Evolutionary conservation across 164 flowering plant genomes (phyloP).

Genomic region (Saururus chinensis): DNA sequence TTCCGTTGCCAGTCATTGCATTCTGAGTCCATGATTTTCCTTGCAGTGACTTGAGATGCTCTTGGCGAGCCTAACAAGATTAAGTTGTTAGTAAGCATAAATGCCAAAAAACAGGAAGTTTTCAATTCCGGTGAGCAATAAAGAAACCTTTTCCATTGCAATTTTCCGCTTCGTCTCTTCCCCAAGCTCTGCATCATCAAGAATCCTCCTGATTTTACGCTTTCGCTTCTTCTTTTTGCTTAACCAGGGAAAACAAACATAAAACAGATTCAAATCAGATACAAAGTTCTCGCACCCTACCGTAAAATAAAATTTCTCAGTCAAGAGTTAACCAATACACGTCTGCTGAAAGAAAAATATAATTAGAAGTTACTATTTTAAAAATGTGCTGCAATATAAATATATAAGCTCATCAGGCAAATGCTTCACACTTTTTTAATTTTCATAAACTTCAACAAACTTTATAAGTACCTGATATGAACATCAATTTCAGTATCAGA

Average conservation of each 20-base stretch:
- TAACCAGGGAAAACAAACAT: slow-evolving; percentile 2
- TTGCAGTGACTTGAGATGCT: slow-evolving; percentile 76
- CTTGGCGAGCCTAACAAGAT: slow-evolving; percentile 80
- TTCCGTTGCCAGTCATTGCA: slow-evolving; percentile 27
- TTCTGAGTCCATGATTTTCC: slow-evolving; percentile 36
- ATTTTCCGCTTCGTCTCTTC: slow-evolving; percentile 93
- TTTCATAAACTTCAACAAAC: not conserved
- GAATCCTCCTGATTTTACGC: slow-evolving; percentile 73
- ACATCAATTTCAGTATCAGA: slow-evolving; percentile 34
- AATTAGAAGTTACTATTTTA: too few species aligned
- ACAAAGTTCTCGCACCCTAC: too few species aligned
- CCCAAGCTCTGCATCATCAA: slow-evolving; percentile 90
- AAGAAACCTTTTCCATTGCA: slow-evolving; percentile 87
- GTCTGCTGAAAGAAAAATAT: not conserved
- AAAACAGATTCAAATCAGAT: not conserved
- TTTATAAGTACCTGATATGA: slow-evolving; percentile 31
- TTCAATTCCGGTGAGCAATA: not conserved
- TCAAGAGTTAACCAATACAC: too few species aligned
- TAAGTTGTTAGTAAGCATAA: not conserved
- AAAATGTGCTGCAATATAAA: too few species aligned
- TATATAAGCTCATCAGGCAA: not conserved
- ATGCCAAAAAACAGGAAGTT: too few species aligned
- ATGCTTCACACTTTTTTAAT: not conserved
- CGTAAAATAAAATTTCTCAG: too few species aligned
- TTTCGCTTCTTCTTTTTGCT: slow-evolving; percentile 53